phyloP scores from a whole-genome alignment of 208 protist genomes.

The Tritrichomonas foetus region DNA sequence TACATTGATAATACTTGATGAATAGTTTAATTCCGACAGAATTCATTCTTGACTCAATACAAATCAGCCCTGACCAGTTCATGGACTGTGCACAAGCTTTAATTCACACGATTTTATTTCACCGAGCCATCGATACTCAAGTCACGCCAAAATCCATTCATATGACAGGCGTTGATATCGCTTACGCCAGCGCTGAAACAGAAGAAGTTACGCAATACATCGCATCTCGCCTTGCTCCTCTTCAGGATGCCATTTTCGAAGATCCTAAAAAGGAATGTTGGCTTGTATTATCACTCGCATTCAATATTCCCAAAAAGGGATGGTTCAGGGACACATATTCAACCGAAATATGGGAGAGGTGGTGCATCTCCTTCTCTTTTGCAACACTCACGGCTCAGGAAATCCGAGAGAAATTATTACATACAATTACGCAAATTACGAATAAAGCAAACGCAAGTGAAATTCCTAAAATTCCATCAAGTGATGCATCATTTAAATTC shows the following conservation, averaged over 20 bases:
- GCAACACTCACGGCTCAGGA: neutral
- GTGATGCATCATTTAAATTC: neutral
- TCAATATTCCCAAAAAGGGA: neutral
- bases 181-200: constrained; percentile 4
- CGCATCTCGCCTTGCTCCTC: neutral
- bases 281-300: neutral
- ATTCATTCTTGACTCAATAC: neutral
- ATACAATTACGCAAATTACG: neutral
- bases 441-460: neutral
- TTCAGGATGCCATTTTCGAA: neutral
- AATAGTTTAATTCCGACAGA: neutral
- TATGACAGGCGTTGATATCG: neutral
- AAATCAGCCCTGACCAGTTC: constrained; percentile 23
- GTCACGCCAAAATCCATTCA: neutral
- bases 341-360: constrained; percentile 8
- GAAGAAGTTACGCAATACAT: neutral
- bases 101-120: constrained; percentile 32
- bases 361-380: constrained; percentile 5
- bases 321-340: neutral
- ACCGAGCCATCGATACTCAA: constrained; percentile 15
- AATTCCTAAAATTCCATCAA: neutral
- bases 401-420: neutral
- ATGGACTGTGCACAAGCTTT: constrained; percentile 12
- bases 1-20: too few relatives aligned
- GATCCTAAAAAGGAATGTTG: neutral